Evolutionary conservation across 306 rosid species (phyloP), one percentile per base, ranked within the genome.

Genomic region (Cicer yamashitae): DNA sequence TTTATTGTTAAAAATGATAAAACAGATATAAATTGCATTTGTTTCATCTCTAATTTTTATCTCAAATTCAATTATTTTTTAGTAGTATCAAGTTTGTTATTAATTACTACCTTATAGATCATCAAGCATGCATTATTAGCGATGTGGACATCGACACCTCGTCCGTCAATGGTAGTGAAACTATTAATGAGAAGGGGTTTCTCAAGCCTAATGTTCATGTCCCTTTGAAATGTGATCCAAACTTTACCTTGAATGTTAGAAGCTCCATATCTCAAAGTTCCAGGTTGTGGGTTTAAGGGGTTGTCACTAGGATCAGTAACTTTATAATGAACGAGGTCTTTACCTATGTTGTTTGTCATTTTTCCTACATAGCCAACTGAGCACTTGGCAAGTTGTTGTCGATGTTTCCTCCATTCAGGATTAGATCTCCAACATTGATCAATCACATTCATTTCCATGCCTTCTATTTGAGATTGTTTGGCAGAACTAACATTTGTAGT

Each of bases 191-290:
- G 77, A 20, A 75, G 74, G 63, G 84, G 64, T 76, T 13, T 70
- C 7, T 20, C 48, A 4, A 81, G 81, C 6, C 7, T 76, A 47
- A 81, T 81, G 38, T 20, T 6, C 81, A 81, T 81, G 63, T 76
- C 57, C 59, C 57, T 76, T 70, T 81, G 39, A 30, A 81, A 81
- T n/a, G 81, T 81, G 73, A 81, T 79, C 79, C 74, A 79, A 0
- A 73, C 53, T 65, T 72, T 79, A 0, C 69, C 69, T 45, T 79
- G 79, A 22, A 79, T 65, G 44, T 1, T 17, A 7, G 75, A 79
- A 13, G 83, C 71, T 12, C 79, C 83, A 17, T 80, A 80, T 47
- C 83, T 73, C 65, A 80, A 20, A 1, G 79, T 73, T 1, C 83
- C 75, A 52, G 58, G 79, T 74, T 39, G 57, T 6, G 79, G 83